A percentile compares a stretch with the other conserved stretches of the same genome.
phyloP scores from a whole-genome alignment of 108 stramenopile genomes.

The Skeletonema costatum region DNA sequence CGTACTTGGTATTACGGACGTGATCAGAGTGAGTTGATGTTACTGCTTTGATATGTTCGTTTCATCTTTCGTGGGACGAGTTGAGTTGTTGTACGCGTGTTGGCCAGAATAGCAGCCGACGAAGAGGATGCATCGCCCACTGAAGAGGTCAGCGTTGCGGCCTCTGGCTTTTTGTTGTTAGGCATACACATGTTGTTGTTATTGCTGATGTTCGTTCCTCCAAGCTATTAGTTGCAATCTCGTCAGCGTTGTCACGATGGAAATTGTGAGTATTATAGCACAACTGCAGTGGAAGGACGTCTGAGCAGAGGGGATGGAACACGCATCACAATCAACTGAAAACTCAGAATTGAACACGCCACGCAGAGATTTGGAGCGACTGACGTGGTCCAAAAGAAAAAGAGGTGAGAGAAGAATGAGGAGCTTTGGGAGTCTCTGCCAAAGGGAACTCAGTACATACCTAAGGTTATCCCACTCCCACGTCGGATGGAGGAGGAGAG shows the following conservation, averaged over 20 bases:
- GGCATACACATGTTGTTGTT: conserved; percentile 16
- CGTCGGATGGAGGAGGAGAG: too few relatives aligned
- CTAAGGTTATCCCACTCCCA: too few relatives aligned
- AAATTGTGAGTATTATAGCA: neutral
- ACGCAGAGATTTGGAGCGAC: too few relatives aligned
- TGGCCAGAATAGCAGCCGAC: conserved; percentile 26
- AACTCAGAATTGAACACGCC: too few relatives aligned
- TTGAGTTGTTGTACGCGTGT: conserved; percentile 42
- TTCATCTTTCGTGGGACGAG: conserved; percentile 46
- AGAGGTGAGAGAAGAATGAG: too few relatives aligned
- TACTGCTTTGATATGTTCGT: conserved; percentile 53
- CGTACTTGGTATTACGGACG: conserved; percentile 59
- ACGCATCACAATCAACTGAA: neutral
- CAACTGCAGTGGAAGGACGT: neutral
- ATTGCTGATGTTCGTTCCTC: neutral
- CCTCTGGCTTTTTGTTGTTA: conserved; percentile 11
- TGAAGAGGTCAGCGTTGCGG: conserved; percentile 1
- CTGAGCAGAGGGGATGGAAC: neutral
- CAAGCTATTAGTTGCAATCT: neutral
- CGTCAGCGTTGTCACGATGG: neutral
- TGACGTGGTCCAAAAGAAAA: too few relatives aligned
- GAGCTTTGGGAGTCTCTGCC: too few relatives aligned
- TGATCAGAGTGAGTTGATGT: conserved; percentile 65
- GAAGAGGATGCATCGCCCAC: conserved; percentile 43
- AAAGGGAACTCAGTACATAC: too few relatives aligned